phyloP scores from a whole-genome alignment of 768 basidiomycete genomes.

The Podaxis carcinomalis region DNA sequence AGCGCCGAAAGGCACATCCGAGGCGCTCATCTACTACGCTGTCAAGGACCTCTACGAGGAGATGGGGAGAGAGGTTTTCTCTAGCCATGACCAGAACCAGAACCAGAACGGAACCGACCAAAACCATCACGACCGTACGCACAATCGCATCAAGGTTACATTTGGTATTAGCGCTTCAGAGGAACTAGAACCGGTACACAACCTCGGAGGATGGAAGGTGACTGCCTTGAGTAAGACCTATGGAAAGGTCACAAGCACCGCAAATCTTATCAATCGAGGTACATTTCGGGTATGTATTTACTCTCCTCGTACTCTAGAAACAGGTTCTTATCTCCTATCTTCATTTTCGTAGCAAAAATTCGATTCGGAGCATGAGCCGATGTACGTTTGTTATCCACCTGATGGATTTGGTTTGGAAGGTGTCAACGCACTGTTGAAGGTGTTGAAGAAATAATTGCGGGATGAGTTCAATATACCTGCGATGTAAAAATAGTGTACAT shows the following conservation, averaged over 20 bases:
- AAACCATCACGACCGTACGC: background rate
- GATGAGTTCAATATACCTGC: too few relatives aligned
- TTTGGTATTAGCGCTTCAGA: conserved; percentile 47
- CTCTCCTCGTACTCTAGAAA: background rate
- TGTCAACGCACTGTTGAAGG: conserved; percentile 37
- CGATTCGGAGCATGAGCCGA: conserved; percentile 33
- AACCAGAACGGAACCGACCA: background rate
- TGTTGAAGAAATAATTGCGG: conserved; percentile 28
- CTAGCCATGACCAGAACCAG: background rate
- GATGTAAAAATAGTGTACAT: background rate
- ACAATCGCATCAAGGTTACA: background rate
- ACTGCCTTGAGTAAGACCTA: conserved; percentile 41
- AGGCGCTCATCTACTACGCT: conserved; percentile 44
- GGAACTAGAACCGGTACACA: conserved; percentile 33
- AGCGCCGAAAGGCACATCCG: conserved; percentile 51
- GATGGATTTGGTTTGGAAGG: conserved; percentile 45
- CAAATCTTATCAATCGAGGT: conserved; percentile 36
- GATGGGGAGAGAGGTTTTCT: conserved; percentile 20
- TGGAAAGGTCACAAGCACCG: conserved; percentile 30
- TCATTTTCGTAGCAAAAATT: conserved; percentile 31
- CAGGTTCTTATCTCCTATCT: background rate
- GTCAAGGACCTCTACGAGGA: conserved; percentile 38
- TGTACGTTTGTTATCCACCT: conserved; percentile 49
- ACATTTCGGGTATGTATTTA: conserved; percentile 36
- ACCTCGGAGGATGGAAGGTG: conserved; percentile 45